Conservation (phyloP, 192 early-diverging fungal species). For the Diversispora eburnea region DNA sequence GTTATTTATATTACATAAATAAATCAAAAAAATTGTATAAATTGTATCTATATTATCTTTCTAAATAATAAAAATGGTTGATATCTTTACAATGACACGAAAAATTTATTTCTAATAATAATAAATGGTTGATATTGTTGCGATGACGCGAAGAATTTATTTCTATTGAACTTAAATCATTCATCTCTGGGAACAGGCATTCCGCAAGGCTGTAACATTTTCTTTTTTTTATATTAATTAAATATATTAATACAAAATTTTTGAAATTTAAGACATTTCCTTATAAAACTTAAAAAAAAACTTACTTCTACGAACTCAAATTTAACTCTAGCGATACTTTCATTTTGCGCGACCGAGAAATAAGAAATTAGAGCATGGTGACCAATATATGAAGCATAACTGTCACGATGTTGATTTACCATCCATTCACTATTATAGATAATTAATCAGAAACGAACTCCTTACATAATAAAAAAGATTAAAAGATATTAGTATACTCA, state of each 20-base stretch:
- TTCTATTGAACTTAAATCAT: neutral
- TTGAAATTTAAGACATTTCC: neutral
- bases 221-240: slow-evolving; percentile 36
- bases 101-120: no score
- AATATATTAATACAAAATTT: neutral
- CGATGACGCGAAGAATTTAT: no score
- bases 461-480: neutral
- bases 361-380: slow-evolving; percentile 77
- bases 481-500: slow-evolving; percentile 38
- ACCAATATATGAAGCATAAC: slow-evolving; percentile 72
- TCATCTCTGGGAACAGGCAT: slow-evolving; percentile 39
- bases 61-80: no score
- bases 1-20: no score
- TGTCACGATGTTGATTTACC: slow-evolving; percentile 81
- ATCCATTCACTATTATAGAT: slow-evolving; percentile 69
- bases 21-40: no score
- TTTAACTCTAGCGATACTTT: slow-evolving; percentile 70
- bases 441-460: slow-evolving; percentile 3
- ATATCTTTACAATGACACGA: no score
- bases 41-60: no score
- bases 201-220: slow-evolving; percentile 67
- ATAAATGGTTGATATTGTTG: no score
- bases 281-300: neutral
- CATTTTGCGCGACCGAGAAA: slow-evolving; percentile 83
- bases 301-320: slow-evolving; percentile 72